phyloP scores from a whole-genome alignment of 805 yeast species.

The Starmerella stellata region DNA sequence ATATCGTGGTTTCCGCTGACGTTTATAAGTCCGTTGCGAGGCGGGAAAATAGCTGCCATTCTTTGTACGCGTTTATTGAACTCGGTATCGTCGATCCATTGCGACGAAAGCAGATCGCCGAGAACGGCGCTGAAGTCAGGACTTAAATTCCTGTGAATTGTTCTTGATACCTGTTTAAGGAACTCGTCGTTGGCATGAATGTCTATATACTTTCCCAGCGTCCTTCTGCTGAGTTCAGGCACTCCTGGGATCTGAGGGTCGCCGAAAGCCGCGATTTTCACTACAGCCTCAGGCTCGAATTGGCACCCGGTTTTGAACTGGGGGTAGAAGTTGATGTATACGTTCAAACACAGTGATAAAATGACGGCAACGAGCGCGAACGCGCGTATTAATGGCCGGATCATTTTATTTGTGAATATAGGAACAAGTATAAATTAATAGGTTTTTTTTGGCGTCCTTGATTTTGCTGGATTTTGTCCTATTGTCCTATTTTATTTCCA shows the following conservation, averaged over 20 bases:
- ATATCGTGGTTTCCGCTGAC: constrained; percentile 91
- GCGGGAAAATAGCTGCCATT: constrained; percentile 24
- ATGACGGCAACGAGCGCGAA: background rate
- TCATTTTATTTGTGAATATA: no score
- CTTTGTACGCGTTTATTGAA: constrained; percentile 64
- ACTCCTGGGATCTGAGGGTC: constrained; percentile 91
- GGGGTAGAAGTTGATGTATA: constrained; percentile 51
- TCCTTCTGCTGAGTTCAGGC: constrained; percentile 12
- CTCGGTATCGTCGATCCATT: constrained; percentile 84
- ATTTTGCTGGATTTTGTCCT: no score
- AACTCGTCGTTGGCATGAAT: constrained; percentile 79
- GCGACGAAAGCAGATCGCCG: constrained; percentile 86
- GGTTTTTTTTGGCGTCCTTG: no score
- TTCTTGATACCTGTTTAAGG: constrained; percentile 61
- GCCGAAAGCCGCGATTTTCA: constrained; percentile 67
- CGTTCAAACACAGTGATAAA: background rate
- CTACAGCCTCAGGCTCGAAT: constrained; percentile 22
- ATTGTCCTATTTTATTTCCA: no score
- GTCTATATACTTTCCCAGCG: constrained; percentile 58
- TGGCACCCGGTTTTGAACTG: constrained; percentile 18
- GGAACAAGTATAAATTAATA: no score
- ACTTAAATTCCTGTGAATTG: constrained; percentile 41
- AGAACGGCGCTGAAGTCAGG: constrained; percentile 77
- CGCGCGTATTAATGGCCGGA: background rate
- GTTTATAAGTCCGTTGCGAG: constrained; percentile 25